These are phyloP conservation scores for Cucurbitaria berberidis DNA, from an alignment of 2,329 filamentous ascomycete genomes.

Conservation along the genomic window DNA sequence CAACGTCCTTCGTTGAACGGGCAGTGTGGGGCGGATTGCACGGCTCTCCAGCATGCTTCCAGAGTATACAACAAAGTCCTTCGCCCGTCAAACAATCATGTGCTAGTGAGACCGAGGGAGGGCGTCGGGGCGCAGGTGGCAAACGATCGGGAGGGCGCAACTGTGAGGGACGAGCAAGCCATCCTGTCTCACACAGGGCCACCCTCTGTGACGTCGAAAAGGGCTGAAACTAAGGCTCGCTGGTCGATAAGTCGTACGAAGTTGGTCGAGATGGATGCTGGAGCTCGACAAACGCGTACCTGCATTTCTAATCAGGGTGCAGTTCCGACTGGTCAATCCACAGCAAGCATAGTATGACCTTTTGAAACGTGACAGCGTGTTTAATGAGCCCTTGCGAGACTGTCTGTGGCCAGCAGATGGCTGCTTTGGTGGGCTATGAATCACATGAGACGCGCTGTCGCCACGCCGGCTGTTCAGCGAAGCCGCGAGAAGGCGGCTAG, in stretches of 20 bases:
- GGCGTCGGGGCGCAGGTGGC: constrained; percentile 27
- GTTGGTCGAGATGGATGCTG: constrained; percentile 10
- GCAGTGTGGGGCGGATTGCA: constrained; percentile 22
- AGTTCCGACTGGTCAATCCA: constrained; percentile 16
- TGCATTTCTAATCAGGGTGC: constrained; percentile 27
- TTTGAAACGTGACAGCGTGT: constrained; percentile 29
- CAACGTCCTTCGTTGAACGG: constrained; percentile 2
- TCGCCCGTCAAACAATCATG: neutral
- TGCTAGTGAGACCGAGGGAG: constrained; percentile 5
- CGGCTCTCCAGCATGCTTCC: constrained; percentile 14
- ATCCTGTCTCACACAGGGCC: constrained; percentile 19
- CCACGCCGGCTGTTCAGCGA: constrained; percentile 20
- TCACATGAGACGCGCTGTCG: constrained; percentile 30
- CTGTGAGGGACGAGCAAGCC: constrained; percentile 13
- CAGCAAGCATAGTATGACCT: constrained; percentile 22
- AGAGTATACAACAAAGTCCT: neutral
- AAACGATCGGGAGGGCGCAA: constrained; percentile 13
- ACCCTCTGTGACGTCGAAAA: constrained; percentile 13
- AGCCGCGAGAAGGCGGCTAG: constrained; percentile 32
- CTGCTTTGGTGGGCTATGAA: constrained; percentile 19
- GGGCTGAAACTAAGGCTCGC: constrained; percentile 34
- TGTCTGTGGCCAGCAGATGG: constrained; percentile 33
- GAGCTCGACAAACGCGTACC: constrained; percentile 27
- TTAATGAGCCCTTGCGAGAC: constrained; percentile 25
- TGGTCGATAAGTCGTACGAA: constrained; percentile 22